Evolutionary conservation across 2,329 filamentous ascomycete species (phyloP).

Genomic region (Cordyceps militaris): DNA sequence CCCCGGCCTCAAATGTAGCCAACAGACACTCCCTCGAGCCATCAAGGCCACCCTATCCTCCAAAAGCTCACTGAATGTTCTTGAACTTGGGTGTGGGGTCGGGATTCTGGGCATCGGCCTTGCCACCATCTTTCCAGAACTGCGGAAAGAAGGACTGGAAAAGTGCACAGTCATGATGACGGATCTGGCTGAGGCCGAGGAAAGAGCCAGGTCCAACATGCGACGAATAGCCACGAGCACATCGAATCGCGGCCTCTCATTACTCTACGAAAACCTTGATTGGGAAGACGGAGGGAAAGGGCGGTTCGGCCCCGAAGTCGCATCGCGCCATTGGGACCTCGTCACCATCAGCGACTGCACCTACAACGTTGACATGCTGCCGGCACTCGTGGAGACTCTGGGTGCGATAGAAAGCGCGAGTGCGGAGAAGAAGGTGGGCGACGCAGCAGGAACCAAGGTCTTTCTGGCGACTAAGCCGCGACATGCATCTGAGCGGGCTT

Average conservation of each 20-base stretch:
- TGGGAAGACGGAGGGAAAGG: slow-evolving; percentile 47
- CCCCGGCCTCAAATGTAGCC: slow-evolving; percentile 21
- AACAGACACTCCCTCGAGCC: slow-evolving; percentile 22
- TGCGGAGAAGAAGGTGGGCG: slow-evolving; percentile 12
- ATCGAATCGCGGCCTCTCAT: slow-evolving; percentile 24
- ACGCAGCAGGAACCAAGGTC: slow-evolving; percentile 32
- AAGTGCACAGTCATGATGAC: slow-evolving; percentile 42
- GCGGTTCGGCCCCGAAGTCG: slow-evolving; percentile 34
- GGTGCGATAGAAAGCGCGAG: slow-evolving; percentile 40
- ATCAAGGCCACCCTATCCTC: slow-evolving; percentile 25
- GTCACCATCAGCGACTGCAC: slow-evolving; percentile 54
- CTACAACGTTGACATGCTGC: slow-evolving; percentile 51
- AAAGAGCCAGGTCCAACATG: slow-evolving; percentile 43
- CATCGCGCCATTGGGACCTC: slow-evolving; percentile 42
- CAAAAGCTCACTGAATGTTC: slow-evolving; percentile 30
- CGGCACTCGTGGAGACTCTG: slow-evolving; percentile 46
- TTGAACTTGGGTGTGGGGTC: slow-evolving; percentile 52
- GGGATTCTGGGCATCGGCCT: slow-evolving; percentile 48
- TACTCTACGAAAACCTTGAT: slow-evolving; percentile 46
- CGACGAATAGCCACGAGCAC: slow-evolving; percentile 15
- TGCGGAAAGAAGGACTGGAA: slow-evolving; percentile 15
- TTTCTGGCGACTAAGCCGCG: slow-evolving; percentile 50
- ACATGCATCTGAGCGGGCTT: slow-evolving; percentile 43
- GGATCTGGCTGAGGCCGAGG: slow-evolving; percentile 48
- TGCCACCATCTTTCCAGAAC: slow-evolving; percentile 27